These are phyloP conservation scores for Parmelia sp. DNA, from an alignment of 495 filamentous ascomycete species.

Conservation along the genomic window DNA sequence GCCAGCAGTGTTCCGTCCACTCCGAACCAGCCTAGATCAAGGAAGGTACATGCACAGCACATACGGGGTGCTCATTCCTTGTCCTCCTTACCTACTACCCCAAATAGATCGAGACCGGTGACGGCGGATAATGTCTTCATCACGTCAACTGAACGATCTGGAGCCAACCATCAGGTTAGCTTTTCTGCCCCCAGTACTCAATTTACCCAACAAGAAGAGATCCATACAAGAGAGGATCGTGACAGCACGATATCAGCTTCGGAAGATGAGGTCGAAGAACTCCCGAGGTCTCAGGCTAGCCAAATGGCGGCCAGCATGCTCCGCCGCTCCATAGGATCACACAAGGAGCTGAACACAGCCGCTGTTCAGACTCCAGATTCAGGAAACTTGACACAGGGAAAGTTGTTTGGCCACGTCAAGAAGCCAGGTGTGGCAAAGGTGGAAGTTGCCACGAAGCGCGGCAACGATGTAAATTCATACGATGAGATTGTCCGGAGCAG, in stretches of 20 bases:
- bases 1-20: constrained; percentile 63
- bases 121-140: constrained; percentile 47
- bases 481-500: constrained; percentile 39
- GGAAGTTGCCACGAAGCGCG: constrained; percentile 48
- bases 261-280: constrained; percentile 60
- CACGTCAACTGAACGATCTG: constrained; percentile 40
- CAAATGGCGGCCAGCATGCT: constrained; percentile 48
- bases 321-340: constrained; percentile 35
- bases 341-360: constrained; percentile 24
- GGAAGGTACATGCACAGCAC: constrained; percentile 50
- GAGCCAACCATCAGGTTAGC: constrained; percentile 29
- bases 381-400: constrained; percentile 51
- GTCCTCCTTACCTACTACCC: constrained; percentile 76
- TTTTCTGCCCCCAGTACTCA: constrained; percentile 29
- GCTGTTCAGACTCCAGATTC: constrained; percentile 29
- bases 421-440: constrained; percentile 47
- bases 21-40: constrained; percentile 41
- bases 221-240: constrained; percentile 53
- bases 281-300: constrained; percentile 48
- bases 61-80: constrained; percentile 65
- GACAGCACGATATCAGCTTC: constrained; percentile 88
- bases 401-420: constrained; percentile 60
- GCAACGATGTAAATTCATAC: constrained; percentile 43
- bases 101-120: constrained; percentile 42
- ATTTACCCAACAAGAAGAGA: constrained; percentile 29